Evolutionary conservation across 306 rosid genomes (phyloP).

Genomic region (Arachis stenosperma): DNA sequence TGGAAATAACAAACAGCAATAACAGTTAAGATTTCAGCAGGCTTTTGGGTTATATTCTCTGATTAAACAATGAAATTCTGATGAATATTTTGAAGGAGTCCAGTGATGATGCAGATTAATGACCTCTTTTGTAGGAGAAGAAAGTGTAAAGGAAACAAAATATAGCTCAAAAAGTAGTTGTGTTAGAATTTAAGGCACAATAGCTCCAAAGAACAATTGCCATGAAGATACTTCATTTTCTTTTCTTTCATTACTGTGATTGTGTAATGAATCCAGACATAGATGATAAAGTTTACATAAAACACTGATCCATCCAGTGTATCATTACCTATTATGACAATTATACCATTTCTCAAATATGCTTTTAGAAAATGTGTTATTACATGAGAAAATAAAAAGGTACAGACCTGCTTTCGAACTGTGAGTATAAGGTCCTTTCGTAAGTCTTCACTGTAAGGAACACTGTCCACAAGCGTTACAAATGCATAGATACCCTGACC

Average conservation of each 20-base stretch:
- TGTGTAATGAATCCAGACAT: background rate
- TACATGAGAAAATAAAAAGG: slow-evolving; percentile 21
- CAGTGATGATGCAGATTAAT: slow-evolving; percentile 7
- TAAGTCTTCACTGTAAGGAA: slow-evolving; percentile 85
- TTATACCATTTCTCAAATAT: background rate
- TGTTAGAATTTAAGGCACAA: slow-evolving; percentile 12
- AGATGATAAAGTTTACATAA: background rate
- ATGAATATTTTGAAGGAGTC: background rate
- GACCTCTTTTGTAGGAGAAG: background rate
- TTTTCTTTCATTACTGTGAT: background rate
- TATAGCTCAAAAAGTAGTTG: background rate
- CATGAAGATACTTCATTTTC: background rate
- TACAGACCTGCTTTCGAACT: slow-evolving; percentile 84
- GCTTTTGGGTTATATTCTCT: slow-evolving; percentile 19
- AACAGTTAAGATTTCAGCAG: background rate
- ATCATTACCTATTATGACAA: background rate
- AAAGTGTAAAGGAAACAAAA: background rate
- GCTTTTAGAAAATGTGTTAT: slow-evolving; percentile 8
- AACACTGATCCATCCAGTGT: slow-evolving; percentile 12
- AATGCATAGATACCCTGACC: slow-evolving; percentile 97
- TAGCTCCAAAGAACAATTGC: background rate
- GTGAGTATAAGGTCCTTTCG: slow-evolving; percentile 73
- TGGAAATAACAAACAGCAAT: background rate
- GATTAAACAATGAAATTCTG: slow-evolving; percentile 11
- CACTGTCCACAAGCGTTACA: slow-evolving; percentile 87